phyloP scores from a whole-genome alignment of 2,329 filamentous ascomycete genomes.

The Apiospora hydei region DNA sequence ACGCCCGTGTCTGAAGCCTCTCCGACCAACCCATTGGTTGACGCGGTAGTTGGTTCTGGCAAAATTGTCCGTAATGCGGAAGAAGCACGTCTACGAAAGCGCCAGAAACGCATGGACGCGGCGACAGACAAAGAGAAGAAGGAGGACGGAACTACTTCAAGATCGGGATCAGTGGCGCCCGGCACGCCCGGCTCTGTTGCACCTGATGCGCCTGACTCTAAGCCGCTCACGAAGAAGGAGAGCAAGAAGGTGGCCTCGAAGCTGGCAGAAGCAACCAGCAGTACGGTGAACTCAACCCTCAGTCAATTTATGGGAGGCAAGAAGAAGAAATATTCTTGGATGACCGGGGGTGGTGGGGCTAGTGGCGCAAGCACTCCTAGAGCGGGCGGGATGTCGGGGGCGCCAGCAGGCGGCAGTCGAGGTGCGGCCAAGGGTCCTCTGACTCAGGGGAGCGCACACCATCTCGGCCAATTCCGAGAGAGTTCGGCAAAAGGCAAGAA shows the following conservation, averaged over 20 bases:
- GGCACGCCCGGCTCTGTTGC: slow-evolving; percentile 69
- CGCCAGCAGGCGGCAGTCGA: slow-evolving; percentile 44
- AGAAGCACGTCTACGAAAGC: slow-evolving; percentile 73
- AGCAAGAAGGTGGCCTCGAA: slow-evolving; percentile 76
- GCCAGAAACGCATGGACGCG: slow-evolving; percentile 64
- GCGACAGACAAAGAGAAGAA: slow-evolving; percentile 59
- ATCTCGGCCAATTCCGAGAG: slow-evolving; percentile 79
- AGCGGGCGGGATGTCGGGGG: slow-evolving; percentile 45
- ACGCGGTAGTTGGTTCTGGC: slow-evolving; percentile 66
- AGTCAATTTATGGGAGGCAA: slow-evolving; percentile 71
- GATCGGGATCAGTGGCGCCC: slow-evolving; percentile 64
- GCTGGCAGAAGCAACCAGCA: slow-evolving; percentile 79
- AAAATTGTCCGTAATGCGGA: slow-evolving; percentile 75
- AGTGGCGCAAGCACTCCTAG: slow-evolving; percentile 62
- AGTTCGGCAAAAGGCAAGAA: slow-evolving; percentile 77
- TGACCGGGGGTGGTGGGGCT: slow-evolving; percentile 58
- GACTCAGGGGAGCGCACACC: slow-evolving; percentile 65
- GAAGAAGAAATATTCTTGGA: slow-evolving; percentile 78
- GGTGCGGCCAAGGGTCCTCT: slow-evolving; percentile 48
- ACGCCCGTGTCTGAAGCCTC: slow-evolving; percentile 56
- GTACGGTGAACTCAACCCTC: slow-evolving; percentile 84
- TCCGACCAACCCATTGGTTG: slow-evolving; percentile 57
- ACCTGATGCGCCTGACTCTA: slow-evolving; percentile 67
- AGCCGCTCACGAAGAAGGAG: slow-evolving; percentile 87
- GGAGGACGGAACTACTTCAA: slow-evolving; percentile 51